Conservation (phyloP, 345 rosid species). For the Draba incana region DNA sequence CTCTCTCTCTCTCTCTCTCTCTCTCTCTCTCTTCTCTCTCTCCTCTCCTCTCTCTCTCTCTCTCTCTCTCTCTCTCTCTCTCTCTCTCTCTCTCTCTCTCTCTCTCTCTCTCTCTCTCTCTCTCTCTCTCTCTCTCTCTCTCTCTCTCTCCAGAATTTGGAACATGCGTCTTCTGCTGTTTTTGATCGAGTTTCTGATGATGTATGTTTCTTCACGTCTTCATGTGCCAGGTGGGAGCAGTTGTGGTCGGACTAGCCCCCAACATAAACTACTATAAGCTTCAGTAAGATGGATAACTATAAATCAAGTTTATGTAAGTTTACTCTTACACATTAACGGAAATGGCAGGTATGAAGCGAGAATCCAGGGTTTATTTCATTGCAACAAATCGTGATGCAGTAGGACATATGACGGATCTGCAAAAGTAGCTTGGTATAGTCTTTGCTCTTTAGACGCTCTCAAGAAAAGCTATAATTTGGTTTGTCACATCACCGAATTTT, state of each 20-base stretch:
- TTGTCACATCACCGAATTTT: conserved; percentile 7
- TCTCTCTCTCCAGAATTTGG: no score
- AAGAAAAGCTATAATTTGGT: neutral
- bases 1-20: no score
- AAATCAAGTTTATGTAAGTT: conserved; percentile 18
- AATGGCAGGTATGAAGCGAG: conserved; percentile 80
- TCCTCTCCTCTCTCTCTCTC: no score
- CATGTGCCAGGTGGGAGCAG: conserved; percentile 86
- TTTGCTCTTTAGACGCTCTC: conserved; percentile 17
- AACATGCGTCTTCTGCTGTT: conserved; percentile 25
- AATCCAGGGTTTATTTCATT: conserved; percentile 88
- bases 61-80: no score
- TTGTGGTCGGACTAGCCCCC: conserved; percentile 87
- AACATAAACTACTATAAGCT: conserved; percentile 88
- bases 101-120: no score
- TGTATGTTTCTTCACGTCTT: conserved; percentile 34
- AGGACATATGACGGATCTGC: conserved; percentile 82
- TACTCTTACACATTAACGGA: conserved; percentile 21
- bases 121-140: no score
- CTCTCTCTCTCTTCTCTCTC: no score
- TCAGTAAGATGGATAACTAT: conserved; percentile 61
- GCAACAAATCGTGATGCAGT: conserved; percentile 92
- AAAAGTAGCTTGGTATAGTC: conserved; percentile 95
- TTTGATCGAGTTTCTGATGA: conserved; percentile 13
- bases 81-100: no score